phyloP scores from a whole-genome alignment of 257 asterid genomes.

The Apocynum venetum region DNA sequence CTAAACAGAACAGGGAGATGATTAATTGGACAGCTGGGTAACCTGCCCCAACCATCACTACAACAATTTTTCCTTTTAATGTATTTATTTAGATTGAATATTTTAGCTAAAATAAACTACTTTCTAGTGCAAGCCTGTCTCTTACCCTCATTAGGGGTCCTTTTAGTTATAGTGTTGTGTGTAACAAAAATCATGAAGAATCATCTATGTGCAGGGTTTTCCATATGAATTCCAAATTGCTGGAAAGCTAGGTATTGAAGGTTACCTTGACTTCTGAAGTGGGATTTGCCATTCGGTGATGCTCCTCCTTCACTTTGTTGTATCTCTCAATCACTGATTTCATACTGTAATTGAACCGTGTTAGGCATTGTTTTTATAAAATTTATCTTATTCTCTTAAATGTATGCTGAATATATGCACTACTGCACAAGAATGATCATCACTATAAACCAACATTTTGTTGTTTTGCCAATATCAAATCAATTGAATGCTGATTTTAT shows the following conservation, averaged over 20 bases:
- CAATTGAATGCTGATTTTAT: not conserved
- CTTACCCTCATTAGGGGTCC: not conserved
- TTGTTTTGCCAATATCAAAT: not conserved
- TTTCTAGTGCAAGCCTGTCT: not conserved
- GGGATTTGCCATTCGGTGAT: constrained; percentile 48
- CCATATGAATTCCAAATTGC: not conserved
- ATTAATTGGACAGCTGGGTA: not conserved
- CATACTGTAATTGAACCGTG: constrained; percentile 43
- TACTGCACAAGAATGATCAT: not conserved
- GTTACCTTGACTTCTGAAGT: constrained; percentile 72
- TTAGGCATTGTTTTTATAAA: constrained; percentile 6
- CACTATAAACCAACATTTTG: not conserved
- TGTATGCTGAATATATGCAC: not conserved
- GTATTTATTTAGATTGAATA: not conserved
- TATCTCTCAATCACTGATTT: constrained; percentile 62
- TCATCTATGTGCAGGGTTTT: not conserved
- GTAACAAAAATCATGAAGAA: not conserved
- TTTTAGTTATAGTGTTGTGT: not conserved
- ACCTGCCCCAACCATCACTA: not conserved
- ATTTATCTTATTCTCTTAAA: not conserved
- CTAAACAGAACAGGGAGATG: not conserved
- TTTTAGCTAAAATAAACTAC: not conserved
- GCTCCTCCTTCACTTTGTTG: constrained; percentile 52
- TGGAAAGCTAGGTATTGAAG: constrained; percentile 14
- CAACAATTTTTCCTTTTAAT: not conserved